phyloP scores from a whole-genome alignment of 2,329 filamentous ascomycete genomes.

The Diplodia mutila region DNA sequence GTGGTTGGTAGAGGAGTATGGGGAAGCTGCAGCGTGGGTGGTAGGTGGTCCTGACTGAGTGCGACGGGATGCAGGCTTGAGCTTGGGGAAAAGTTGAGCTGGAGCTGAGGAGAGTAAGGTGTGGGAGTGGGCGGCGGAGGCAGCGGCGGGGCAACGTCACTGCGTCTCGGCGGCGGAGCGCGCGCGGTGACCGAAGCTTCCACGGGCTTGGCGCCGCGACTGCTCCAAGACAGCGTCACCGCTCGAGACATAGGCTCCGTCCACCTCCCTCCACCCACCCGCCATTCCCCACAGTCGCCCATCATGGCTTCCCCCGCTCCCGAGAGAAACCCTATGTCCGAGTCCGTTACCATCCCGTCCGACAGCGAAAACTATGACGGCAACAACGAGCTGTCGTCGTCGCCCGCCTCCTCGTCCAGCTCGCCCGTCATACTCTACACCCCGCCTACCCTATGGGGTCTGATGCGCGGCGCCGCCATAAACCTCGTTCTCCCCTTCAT shows the following conservation, averaged over 20 bases:
- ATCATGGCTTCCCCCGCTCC: constrained; percentile 24
- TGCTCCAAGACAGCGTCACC: constrained; percentile 5
- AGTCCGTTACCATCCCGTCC: constrained; percentile 75
- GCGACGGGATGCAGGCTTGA: not conserved
- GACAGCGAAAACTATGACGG: constrained; percentile 83
- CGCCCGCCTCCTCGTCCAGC: constrained; percentile 63
- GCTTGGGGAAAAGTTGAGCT: not conserved
- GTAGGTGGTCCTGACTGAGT: not conserved
- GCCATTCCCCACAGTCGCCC: no score
- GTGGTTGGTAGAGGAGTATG: no score
- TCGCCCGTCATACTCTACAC: constrained; percentile 82
- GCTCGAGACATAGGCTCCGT: not conserved
- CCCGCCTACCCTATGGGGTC: constrained; percentile 82
- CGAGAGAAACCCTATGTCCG: constrained; percentile 54
- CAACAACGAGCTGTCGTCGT: constrained; percentile 62
- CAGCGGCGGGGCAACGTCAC: constrained; percentile 26
- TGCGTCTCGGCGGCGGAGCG: not conserved
- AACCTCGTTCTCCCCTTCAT: constrained; percentile 95
- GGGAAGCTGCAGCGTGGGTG: not conserved
- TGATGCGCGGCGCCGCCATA: constrained; percentile 87
- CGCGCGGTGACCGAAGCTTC: constrained; percentile 17
- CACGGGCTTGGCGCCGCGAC: not conserved
- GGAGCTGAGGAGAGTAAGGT: not conserved
- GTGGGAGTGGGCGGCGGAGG: not conserved
- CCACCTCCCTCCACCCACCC: not conserved